Percentiles rank a stretch among this genome's conserved stretches.
Conservation (phyloP, 495 filamentous ascomycete genomes). For the Penicillium canariense region DNA sequence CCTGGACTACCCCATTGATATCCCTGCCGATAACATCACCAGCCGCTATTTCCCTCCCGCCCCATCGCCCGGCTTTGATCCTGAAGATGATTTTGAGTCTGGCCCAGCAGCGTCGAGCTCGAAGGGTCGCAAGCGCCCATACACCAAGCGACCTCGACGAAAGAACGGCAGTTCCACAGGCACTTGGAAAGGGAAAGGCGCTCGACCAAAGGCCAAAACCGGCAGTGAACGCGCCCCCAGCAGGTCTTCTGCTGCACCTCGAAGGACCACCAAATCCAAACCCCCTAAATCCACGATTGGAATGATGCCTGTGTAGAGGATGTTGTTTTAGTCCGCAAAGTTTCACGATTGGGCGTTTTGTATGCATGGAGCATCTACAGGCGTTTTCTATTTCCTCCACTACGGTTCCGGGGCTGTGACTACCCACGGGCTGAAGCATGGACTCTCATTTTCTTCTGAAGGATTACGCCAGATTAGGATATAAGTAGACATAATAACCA, state of each 20-base stretch:
- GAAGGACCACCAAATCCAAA: constrained; percentile 32
- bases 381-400: constrained; percentile 16
- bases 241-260: constrained; percentile 23
- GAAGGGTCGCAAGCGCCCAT: constrained; percentile 30
- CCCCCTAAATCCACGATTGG: constrained; percentile 38
- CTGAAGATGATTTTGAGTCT: constrained; percentile 23
- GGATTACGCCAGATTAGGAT: constrained; percentile 8
- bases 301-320: constrained; percentile 46
- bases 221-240: constrained; percentile 23
- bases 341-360: constrained; percentile 25
- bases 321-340: constrained; percentile 8
- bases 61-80: constrained; percentile 23
- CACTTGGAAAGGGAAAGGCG: constrained; percentile 26
- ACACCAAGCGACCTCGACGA: constrained; percentile 28
- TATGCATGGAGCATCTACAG: constrained; percentile 21
- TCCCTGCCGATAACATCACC: constrained; percentile 18
- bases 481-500: constrained; percentile 20
- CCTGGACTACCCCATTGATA: constrained; percentile 27
- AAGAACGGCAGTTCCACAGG: constrained; percentile 28
- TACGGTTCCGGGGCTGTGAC: neutral
- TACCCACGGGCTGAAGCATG: neutral
- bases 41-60: constrained; percentile 50
- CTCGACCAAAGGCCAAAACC: constrained; percentile 27
- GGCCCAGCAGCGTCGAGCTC: constrained; percentile 21
- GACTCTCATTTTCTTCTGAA: constrained; percentile 7